Conservation (phyloP, 2,329 filamentous ascomycete species). For the Dactylella cylindrospora region DNA sequence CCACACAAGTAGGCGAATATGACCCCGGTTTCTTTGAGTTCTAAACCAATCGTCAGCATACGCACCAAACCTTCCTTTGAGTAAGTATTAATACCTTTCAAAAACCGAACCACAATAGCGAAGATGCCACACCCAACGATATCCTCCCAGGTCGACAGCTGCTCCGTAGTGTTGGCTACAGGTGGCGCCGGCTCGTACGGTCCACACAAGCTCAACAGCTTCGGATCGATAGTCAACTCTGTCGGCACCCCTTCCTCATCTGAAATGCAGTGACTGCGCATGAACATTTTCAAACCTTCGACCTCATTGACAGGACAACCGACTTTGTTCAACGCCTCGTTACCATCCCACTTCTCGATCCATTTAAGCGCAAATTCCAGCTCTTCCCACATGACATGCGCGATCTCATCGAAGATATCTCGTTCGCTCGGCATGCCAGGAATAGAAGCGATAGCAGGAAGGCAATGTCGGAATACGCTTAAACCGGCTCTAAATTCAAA, state of each 20-base stretch:
- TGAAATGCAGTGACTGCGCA: slow-evolving; percentile 25
- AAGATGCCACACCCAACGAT: slow-evolving; percentile 33
- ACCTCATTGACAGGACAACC: slow-evolving; percentile 30
- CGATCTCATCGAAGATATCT: slow-evolving; percentile 43
- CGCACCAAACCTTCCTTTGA: neutral
- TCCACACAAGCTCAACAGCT: slow-evolving; percentile 16
- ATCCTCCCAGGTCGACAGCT: slow-evolving; percentile 27
- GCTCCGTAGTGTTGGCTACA: neutral
- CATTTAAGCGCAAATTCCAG: slow-evolving; percentile 38
- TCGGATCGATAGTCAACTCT: slow-evolving; percentile 30
- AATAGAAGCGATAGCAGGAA: slow-evolving; percentile 26
- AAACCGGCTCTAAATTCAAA: slow-evolving; percentile 39
- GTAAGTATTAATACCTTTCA: slow-evolving; percentile 23
- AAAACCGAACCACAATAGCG: slow-evolving; percentile 32
- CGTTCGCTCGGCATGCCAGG: slow-evolving; percentile 33
- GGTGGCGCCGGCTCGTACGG: neutral
- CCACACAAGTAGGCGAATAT: slow-evolving; percentile 43
- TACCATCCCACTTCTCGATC: slow-evolving; percentile 41
- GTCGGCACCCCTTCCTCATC: neutral
- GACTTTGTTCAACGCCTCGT: slow-evolving; percentile 27
- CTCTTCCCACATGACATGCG: slow-evolving; percentile 41
- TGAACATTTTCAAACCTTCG: slow-evolving; percentile 34
- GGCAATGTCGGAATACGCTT: slow-evolving; percentile 28
- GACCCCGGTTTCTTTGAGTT: slow-evolving; percentile 39
- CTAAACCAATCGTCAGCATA: slow-evolving; percentile 13